These are phyloP conservation scores for Xylariaceae sp. DNA, from an alignment of 2,329 filamentous ascomycete genomes.

Conservation along the genomic window DNA sequence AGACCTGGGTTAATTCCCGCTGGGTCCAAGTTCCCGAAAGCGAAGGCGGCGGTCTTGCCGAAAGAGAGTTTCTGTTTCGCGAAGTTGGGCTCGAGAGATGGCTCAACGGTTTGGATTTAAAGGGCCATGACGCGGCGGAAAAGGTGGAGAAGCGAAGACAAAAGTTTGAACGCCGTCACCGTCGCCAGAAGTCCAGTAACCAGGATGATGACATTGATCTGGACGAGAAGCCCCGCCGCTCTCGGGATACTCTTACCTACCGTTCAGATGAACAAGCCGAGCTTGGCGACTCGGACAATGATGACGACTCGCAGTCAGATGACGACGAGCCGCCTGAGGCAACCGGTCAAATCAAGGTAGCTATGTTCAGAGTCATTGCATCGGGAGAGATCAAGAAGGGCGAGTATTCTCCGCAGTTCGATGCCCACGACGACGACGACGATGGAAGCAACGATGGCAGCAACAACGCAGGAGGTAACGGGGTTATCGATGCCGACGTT, in stretches of 20 bases:
- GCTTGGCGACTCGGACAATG: conserved; percentile 63
- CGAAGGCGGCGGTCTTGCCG: conserved; percentile 89
- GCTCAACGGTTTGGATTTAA: conserved; percentile 93
- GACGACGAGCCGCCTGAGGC: conserved; percentile 89
- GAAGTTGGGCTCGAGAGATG: conserved; percentile 94
- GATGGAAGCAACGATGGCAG: conserved; percentile 43
- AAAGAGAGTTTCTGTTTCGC: conserved; percentile 94
- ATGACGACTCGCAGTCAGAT: conserved; percentile 63
- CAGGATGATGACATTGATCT: conserved; percentile 36
- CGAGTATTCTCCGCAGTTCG: conserved; percentile 96
- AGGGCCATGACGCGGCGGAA: conserved; percentile 84
- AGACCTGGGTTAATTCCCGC: conserved; percentile 97
- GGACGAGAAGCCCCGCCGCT: conserved; percentile 41
- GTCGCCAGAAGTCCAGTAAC: conserved; percentile 51
- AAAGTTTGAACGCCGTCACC: conserved; percentile 66
- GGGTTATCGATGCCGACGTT: conserved; percentile 69
- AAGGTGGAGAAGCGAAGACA: conserved; percentile 83
- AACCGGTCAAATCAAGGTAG: conserved; percentile 95
- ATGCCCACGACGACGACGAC: conserved; percentile 92
- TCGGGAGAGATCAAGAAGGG: conserved; percentile 97
- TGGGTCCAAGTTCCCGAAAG: conserved; percentile 93
- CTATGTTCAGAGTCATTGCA: conserved; percentile 89
- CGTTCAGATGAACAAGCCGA: conserved; percentile 70
- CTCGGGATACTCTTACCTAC: conserved; percentile 66
- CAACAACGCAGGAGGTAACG: conserved; percentile 49